Evolutionary conservation across 768 basidiomycete species (phyloP), one percentile per base, ranked within the genome.

Genomic region (Rhizopogon vesiculosus): DNA sequence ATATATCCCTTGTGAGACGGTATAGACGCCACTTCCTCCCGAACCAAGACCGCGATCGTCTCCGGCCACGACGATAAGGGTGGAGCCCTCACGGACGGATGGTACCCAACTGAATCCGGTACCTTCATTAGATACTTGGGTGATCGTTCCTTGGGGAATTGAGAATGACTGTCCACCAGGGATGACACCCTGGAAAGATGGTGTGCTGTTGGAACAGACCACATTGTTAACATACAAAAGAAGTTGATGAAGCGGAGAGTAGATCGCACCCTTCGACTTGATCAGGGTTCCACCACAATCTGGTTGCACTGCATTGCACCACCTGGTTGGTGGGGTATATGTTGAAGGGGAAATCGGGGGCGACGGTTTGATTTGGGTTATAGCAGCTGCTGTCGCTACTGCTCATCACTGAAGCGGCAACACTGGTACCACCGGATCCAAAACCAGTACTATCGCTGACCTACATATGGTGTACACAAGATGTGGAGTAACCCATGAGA

Each of bases 81-180:
- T 84, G 4, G 87, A 84, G 9, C 88, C 88, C 2, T 77, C 77
- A 12, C 84, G 79, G 15, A 91, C 68, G 12, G 79, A 72, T 0
- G 86, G 83, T 10, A 74, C 81, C 89, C 89, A 93, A 12, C 63
- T 66, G 60, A 91, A 89, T 1, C 90, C 89, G 7, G 79, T 80
- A 9, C 87, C 86, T 58, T 81, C 64, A 0, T 61, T 55, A 0
- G 63, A 28, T 3, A 77, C 68, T 7, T 74, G 64, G 8, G 86
- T 79, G 19, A 86, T 66, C 2, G 64, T 31, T 12, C 76, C 75
- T 59, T 77, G 57, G 1, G 86, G 86, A 44, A 92, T 79, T 6
- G 74, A 61, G 65, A 91, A 89, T 0, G 89, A 89, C 51, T 88
- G 74, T 12, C 90, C 90, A 1, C 90, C 91, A 1, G 91, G 91